Base-by-base conservation (phyloP, 345 rosid species). In the Sisymbrium irio region DNA sequence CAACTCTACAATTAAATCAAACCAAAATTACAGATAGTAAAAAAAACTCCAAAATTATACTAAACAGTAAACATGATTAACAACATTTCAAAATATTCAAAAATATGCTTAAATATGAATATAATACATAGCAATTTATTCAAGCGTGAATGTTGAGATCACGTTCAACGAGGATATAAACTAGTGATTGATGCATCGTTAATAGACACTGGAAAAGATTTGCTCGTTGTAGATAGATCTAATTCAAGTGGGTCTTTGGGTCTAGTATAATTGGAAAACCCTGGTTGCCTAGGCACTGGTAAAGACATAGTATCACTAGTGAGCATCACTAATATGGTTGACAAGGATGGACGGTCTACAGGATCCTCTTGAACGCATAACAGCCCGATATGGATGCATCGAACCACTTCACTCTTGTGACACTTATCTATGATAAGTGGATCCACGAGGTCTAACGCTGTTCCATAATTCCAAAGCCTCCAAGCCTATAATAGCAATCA, bases 291-390 rank as follows among this genome's bases (percentile, higher is more conserved):
- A 3, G 92, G 85, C 10, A 56, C 28, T 0, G 77, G 75, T 46
- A 85, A 77, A 13, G 79, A 55, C 45, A 69, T 9, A 53, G 17
- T 53, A 7, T 83, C 69, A 56, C 81, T 82, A 53, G 18, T 74
- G 67, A 89, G 39, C 85, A 84, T 83, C 32, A 60, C 47, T 8
- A 85, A 74, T 83, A 89, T 77, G 4, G 82, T 72, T 1, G 95
- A 22, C 3, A 22, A 22, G 25, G 25, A 22, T 22, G 25, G 90
- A 58, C 89, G 80, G 46, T 79, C 78, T n/a, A 54, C 63, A 11
- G 89, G 81, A 71, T 86, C 86, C 80, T 83, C 84, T 60, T 89
- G 89, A 36, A 83, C 88, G 61, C 94, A 86, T 20, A 89, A 56
- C 22, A 88, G 68, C 1, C 90, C 86, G 3, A 90, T 83, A 40